Evolutionary conservation across 2,329 filamentous ascomycete genomes (phyloP), one percentile per base, ranked within the genome.

Genomic region (Colletotrichum incanum): DNA sequence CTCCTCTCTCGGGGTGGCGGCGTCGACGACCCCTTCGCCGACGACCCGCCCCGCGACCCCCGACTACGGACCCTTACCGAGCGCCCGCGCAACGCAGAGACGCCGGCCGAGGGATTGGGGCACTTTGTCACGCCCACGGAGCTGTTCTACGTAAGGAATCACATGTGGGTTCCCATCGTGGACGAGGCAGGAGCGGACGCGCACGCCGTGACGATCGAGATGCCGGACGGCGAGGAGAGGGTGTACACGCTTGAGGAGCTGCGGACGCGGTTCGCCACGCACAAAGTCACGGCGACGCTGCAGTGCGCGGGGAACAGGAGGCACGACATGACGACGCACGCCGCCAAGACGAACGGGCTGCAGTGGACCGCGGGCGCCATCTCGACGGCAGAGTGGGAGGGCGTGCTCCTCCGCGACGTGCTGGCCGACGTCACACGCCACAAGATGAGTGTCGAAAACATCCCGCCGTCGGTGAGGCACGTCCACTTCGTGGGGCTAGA

Each of bases 51-150:
- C 50, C 80, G 86, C 54, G 84, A 87, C 75, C n/a, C 75, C 12
- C 76, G 80, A 34, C 74, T 88, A 49, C 79, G 80, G 26, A 76
- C 81, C 20, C 81, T 84, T 26, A 86, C 82, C 5, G 74, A 80
- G 61, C 82, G 83, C 64, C 86, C 86, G 2, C 86, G 85, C 77
- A 88, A 88, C 76, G 86, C 86, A 5, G 86, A 88, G 73, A 85
- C 85, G 0, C 84, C 85, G 0, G 77, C 74, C 5, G 77, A 78
- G 14, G 80, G 80, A n/a, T 78, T 87, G 11, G 77, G 79, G 26
- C 77, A 80, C 18, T 87, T 85, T 75, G 77, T 87, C 63, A 87
- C 85, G 2, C 82, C 83, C 4, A 82, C 81, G 16, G 77, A 82
- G 59, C 75, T 83, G 16, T 86, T 86, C 77, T 87, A 85, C 74